phyloP scores from a whole-genome alignment of 352 stramenopile species.

The Globisporangium okanoganense region DNA sequence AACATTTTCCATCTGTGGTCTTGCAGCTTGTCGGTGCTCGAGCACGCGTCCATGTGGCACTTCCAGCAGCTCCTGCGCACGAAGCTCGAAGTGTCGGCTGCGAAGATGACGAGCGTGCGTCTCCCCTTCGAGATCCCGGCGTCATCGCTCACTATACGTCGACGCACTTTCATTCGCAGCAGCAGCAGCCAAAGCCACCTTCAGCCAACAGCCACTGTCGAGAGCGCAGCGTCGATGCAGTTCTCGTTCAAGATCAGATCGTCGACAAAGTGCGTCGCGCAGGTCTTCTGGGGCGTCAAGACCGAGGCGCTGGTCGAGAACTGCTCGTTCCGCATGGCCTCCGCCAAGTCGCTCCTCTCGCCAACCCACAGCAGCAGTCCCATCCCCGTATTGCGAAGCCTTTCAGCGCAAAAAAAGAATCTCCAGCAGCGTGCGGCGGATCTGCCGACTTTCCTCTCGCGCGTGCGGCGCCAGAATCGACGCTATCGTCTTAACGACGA shows the following conservation, averaged over 20 bases:
- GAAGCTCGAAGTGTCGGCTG: constrained; percentile 27
- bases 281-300: constrained; percentile 36
- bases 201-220: constrained; percentile 7
- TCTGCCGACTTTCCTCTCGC: constrained; percentile 22
- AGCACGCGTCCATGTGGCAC: constrained; percentile 57
- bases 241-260: constrained; percentile 27
- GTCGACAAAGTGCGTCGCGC: constrained; percentile 19
- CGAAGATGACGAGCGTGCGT: constrained; percentile 36
- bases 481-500: constrained; percentile 26
- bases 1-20: no score
- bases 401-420: constrained; percentile 2
- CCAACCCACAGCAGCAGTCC: background rate
- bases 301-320: constrained; percentile 25
- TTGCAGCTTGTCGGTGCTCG: constrained; percentile 39
- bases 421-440: constrained; percentile 2
- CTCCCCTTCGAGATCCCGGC: constrained; percentile 41
- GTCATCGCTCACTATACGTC: constrained; percentile 33
- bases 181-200: background rate
- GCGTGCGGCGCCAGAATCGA: constrained; percentile 14
- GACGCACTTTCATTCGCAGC: background rate
- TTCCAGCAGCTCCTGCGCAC: constrained; percentile 58
- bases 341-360: background rate
- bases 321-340: background rate
- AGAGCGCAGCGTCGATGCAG: constrained; percentile 6
- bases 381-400: constrained; percentile 5